Evolutionary conservation across 164 flowering plant species (phyloP).

Genomic region (Nymphaea colorata): DNA sequence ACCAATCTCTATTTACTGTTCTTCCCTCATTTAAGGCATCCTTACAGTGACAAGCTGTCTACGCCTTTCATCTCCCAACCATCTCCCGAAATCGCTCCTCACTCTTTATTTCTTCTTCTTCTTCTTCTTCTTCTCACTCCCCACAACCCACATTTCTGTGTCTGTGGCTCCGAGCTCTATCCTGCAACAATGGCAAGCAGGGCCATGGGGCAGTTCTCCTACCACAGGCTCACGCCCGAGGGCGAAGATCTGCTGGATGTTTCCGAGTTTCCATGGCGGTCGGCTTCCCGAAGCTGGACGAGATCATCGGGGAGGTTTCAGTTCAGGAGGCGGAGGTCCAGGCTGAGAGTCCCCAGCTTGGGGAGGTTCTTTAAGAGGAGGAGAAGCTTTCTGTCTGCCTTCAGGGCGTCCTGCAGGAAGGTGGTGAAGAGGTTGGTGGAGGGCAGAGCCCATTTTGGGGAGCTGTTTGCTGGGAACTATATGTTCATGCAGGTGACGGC

Average conservation of each 20-base stretch:
- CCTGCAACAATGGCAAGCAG: not conserved
- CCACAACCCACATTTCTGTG: too few relatives aligned
- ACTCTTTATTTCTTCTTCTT: too few relatives aligned
- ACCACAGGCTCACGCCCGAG: not conserved
- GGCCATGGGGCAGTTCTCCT: not conserved
- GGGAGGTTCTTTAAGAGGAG: constrained; percentile 30
- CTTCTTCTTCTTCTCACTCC: not conserved
- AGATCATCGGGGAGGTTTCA: not conserved
- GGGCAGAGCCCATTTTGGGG: constrained; percentile 47
- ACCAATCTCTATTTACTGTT: too few relatives aligned
- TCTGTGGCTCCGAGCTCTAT: too few relatives aligned
- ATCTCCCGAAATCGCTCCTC: not conserved
- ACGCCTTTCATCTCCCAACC: not conserved
- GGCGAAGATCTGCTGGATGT: not conserved
- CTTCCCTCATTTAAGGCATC: too few relatives aligned
- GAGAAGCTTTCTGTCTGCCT: constrained; percentile 10
- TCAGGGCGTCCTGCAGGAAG: constrained; percentile 21
- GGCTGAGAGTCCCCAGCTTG: constrained; percentile 14
- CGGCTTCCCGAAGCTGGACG: not conserved
- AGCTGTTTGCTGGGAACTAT: constrained; percentile 76
- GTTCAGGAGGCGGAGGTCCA: constrained; percentile 12
- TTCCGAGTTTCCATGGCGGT: not conserved
- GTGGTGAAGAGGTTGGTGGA: constrained; percentile 55
- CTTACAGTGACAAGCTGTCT: not conserved
- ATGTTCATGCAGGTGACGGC: constrained; percentile 50